Evolutionary conservation across 1,284 basidiomycete species (phyloP), one percentile per base, ranked within the genome.

Genomic region (Fomitopsis pinicola): DNA sequence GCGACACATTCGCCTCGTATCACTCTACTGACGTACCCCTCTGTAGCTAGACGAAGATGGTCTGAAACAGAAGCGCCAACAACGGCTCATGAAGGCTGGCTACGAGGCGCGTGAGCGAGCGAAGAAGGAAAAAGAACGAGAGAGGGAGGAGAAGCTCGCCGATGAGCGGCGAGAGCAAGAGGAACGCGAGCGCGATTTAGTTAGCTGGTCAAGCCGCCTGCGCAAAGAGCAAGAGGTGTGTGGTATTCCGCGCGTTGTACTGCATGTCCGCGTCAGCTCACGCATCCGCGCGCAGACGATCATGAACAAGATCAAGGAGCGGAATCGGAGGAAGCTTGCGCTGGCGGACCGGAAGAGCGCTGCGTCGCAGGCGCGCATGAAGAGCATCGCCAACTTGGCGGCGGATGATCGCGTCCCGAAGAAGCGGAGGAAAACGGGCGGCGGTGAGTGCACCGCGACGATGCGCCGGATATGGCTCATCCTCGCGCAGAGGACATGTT

Each of bases 321-420:
- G 97, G 45, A 88, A 87, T 58, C 82, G 94, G 67, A 80, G 89
- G 54, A 91, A 88, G 69, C 92, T 91, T 6, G 94, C 95, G 53
- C 77, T 99, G 53, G 89, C 85, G 17, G 95, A 88, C 58, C 78
- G 97, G 48, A 99, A 99, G 78, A 97, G 94, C 66, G 91, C 95
- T 3, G 96, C 94, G 5, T 91, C 96, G 0, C 97, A 99, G 76
- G 94, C 93, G 55, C 80, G 97, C 64, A 99, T 99, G 97, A 98
- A 98, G 78, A 95, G 85, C 65, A 98, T 99, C 54, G 95, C 97
- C 0, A 91, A 87, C 44, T 79, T 99, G 22, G 97, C 97, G 0
- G 89, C 88, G 5, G 93, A 95, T 62, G 91, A 92, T 58, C 82
- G 89, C 3, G 81, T 88, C 14, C 79, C 85, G 1, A 91, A 92